Evolutionary conservation across 2,329 filamentous ascomycete genomes (phyloP).

Genomic region (Penicillium oxalicum): DNA sequence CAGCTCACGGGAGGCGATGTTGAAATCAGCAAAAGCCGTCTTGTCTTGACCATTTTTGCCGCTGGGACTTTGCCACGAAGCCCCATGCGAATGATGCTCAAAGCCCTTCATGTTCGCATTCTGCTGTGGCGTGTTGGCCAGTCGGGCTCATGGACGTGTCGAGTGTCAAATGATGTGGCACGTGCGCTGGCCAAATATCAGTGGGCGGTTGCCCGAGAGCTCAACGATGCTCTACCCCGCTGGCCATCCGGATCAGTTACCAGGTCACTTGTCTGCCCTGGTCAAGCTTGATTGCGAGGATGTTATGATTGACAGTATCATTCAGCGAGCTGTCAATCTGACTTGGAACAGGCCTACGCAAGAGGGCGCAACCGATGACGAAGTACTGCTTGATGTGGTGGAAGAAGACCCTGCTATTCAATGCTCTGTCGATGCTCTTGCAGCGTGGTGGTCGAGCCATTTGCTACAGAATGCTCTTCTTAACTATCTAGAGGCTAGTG

Average conservation of each 20-base stretch:
- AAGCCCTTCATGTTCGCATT: conserved; percentile 85
- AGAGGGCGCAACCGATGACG: conserved; percentile 56
- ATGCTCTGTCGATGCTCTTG: conserved; percentile 81
- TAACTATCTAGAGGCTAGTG: conserved; percentile 53
- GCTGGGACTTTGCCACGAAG: conserved; percentile 81
- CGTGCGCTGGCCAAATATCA: conserved; percentile 66
- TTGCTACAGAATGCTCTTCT: conserved; percentile 64
- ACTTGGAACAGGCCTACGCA: conserved; percentile 78
- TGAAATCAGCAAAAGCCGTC: conserved; percentile 79
- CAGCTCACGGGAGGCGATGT: conserved; percentile 86
- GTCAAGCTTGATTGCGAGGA: conserved; percentile 75
- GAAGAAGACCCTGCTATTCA: conserved; percentile 79
- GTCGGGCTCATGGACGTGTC: conserved; percentile 58
- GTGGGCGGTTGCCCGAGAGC: conserved; percentile 73
- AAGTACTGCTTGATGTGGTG: conserved; percentile 72
- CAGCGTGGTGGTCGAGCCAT: conserved; percentile 82
- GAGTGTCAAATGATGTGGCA: conserved; percentile 62
- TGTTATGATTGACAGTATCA: conserved; percentile 68
- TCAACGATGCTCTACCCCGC: conserved; percentile 46
- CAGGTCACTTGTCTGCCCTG: conserved; percentile 68
- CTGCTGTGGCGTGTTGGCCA: conserved; percentile 73
- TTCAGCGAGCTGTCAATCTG: conserved; percentile 82
- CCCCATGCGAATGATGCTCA: conserved; percentile 78
- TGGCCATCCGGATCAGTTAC: conserved; percentile 60
- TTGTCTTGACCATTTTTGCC: conserved; percentile 79